Base-by-base conservation (phyloP, 2,329 filamentous ascomycete species). In the Ploettnerulaceae sp. region DNA sequence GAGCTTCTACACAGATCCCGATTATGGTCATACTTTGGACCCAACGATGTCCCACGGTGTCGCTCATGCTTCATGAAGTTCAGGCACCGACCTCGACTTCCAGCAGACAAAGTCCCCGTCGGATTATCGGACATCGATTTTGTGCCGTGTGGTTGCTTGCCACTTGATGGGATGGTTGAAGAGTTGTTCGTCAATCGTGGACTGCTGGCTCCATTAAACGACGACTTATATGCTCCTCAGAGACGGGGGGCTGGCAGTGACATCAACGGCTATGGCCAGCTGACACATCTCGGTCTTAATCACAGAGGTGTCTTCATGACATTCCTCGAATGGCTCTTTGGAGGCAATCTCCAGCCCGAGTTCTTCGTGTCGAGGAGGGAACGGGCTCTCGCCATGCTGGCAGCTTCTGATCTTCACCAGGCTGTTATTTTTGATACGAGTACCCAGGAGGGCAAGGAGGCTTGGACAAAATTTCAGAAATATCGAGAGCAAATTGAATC, bases 1-100 rank as follows among this genome's bases (percentile, higher is more conserved):
- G 12, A 12, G 25, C 21, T 14, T 14, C 21, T 21, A n/a, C 11
- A 14, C 21, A 37, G 35, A 26, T 22, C 34, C 33, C 34, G 24
- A 24, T 20, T 36, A 11, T 37, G 35, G 35, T 37, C 35, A 8
- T 37, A 37, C 35, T 37, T 37, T 21, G 35, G 35, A 37, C 11
- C 21, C 15, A 14, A 7, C 12, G 18, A 37, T 15, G 20, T 37
- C 25, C 35, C 20, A 8, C 20, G 35, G 17, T 37, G 35, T 14
- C 35, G 35, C 3, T 14, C 20, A 37, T 37, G 20, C 35, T 37
- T 24, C 35, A 37, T 34, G 31, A 34, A 15, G 11, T 18, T 22
- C 5, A 37, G 25, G n/a, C 35, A 37, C 2, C 35, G 21, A 26
- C 21, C 20, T 4, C 12, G 24, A 14, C 20, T 37, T 1, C 35